A percentile compares a stretch with the other conserved stretches of the same genome.
Evolutionary conservation across 768 basidiomycete species (phyloP).

Genomic region (Leccinum sublutescens): DNA sequence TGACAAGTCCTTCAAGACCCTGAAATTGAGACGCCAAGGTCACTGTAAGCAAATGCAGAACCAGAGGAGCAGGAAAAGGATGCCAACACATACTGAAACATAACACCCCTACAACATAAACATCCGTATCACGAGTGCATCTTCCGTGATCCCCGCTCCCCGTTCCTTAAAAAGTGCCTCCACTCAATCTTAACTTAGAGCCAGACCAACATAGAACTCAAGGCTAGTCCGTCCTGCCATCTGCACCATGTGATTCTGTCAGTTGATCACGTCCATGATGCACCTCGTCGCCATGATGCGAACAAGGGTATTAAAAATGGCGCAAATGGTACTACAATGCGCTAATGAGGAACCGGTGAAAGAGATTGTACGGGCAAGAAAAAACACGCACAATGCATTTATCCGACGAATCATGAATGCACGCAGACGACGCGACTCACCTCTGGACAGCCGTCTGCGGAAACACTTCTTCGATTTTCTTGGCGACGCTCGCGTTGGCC

Average conservation of each 20-base stretch:
- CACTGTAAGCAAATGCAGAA: not conserved
- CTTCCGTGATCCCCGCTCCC: too few species aligned
- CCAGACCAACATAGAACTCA: not conserved
- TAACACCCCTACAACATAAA: too few species aligned
- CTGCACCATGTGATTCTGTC: not conserved
- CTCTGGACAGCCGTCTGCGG: too few species aligned
- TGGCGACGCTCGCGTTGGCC: too few species aligned
- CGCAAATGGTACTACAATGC: slow-evolving; percentile 63
- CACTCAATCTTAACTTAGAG: not conserved
- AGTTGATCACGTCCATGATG: not conserved
- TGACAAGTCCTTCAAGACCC: not conserved
- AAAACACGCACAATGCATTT: slow-evolving; percentile 65
- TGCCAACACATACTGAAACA: not conserved
- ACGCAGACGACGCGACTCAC: slow-evolving; percentile 1
- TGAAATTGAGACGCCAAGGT: not conserved
- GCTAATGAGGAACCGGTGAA: not conserved
- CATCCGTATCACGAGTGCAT: too few species aligned
- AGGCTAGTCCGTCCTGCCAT: not conserved
- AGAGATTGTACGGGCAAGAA: too few species aligned
- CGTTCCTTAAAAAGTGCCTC: not conserved
- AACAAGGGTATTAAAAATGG: too few species aligned
- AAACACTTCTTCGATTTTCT: too few species aligned
- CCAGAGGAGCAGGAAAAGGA: not conserved
- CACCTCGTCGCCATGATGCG: too few species aligned
- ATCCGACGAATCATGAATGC: slow-evolving; percentile 63